These are phyloP conservation scores for Arabis alpina DNA, from an alignment of 345 rosid genomes.

Conservation along the genomic window DNA sequence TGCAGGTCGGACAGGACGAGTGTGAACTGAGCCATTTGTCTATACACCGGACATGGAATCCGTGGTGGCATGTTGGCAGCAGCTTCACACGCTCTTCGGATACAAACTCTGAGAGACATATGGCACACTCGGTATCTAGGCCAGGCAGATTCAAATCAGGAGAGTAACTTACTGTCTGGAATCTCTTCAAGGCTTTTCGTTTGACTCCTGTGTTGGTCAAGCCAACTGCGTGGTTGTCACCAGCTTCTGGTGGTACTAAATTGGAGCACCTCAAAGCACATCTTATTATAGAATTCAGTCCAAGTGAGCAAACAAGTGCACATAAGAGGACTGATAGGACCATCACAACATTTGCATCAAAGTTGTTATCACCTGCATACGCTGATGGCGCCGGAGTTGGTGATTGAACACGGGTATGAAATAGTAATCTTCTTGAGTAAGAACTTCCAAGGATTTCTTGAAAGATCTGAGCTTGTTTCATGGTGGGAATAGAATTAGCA, in stretches of 20 bases:
- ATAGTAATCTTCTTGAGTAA: slow-evolving; percentile 39
- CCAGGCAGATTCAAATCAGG: slow-evolving; percentile 57
- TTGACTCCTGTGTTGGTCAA: slow-evolving; percentile 74
- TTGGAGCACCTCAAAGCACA: slow-evolving; percentile 71
- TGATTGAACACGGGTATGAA: slow-evolving; percentile 13
- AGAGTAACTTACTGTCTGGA: slow-evolving; percentile 65
- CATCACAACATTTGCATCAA: slow-evolving; percentile 78
- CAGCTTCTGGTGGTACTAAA: slow-evolving; percentile 43
- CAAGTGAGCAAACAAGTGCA: slow-evolving; percentile 82
- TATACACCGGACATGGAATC: slow-evolving; percentile 79
- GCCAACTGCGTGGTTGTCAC: slow-evolving; percentile 41
- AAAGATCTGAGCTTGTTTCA: slow-evolving; percentile 27
- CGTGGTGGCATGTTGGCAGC: slow-evolving; percentile 81
- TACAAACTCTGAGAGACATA: slow-evolving; percentile 71
- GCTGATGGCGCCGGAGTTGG: slow-evolving; percentile 42
- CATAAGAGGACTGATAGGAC: slow-evolving; percentile 83
- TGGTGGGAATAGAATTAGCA: slow-evolving; percentile 22
- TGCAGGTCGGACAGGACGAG: slow-evolving; percentile 92
- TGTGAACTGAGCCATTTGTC: slow-evolving; percentile 90
- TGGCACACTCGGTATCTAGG: slow-evolving; percentile 65
- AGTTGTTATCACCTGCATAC: slow-evolving; percentile 43
- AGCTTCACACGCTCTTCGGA: slow-evolving; percentile 67
- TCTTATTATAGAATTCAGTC: slow-evolving; percentile 66
- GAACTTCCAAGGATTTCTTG: slow-evolving; percentile 38
- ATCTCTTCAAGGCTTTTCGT: slow-evolving; percentile 69